phyloP scores from a whole-genome alignment of 176 grass and related monocot genomes.

The Triticum dicoccoides region DNA sequence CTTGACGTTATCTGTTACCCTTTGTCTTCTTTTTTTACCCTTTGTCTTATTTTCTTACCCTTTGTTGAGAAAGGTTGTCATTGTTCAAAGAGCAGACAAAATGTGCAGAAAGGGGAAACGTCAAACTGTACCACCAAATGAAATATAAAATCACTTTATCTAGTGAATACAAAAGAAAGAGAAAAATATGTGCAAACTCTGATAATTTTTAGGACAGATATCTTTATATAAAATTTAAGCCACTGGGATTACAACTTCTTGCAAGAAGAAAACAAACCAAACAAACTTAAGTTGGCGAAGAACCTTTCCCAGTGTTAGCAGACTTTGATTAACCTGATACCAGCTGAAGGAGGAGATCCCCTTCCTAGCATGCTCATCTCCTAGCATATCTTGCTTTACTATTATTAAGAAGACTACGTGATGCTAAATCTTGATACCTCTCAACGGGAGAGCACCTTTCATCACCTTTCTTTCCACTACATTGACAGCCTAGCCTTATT shows the following conservation, averaged over 20 bases:
- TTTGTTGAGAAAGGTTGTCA: not conserved
- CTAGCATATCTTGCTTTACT: too few species aligned
- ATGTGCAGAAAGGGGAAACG: not conserved
- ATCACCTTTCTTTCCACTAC: too few species aligned
- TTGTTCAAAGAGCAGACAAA: not conserved
- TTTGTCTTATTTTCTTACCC: too few species aligned
- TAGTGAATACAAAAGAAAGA: conserved; percentile 11
- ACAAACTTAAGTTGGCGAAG: conserved; percentile 85
- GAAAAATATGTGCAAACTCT: conserved; percentile 7
- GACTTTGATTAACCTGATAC: conserved; percentile 82
- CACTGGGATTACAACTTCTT: conserved; percentile 3
- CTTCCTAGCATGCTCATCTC: too few species aligned
- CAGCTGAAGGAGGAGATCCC: conserved; percentile 56
- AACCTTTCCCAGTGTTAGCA: conserved; percentile 83
- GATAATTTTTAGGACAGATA: not conserved
- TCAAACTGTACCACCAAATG: conserved; percentile 12
- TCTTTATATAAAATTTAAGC: not conserved
- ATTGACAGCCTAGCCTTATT: too few species aligned
- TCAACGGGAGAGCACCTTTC: too few species aligned
- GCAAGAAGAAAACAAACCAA: conserved; percentile 1
- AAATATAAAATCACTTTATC: not conserved
- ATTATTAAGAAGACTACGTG: too few species aligned
- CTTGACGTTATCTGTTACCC: too few species aligned
- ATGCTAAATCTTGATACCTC: too few species aligned
- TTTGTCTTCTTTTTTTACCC: too few species aligned